A percentile compares a stretch with the other conserved stretches of the same genome.
These are phyloP conservation scores for Angomonas desouzai DNA, from an alignment of 208 protist species.

Conservation along the genomic window DNA sequence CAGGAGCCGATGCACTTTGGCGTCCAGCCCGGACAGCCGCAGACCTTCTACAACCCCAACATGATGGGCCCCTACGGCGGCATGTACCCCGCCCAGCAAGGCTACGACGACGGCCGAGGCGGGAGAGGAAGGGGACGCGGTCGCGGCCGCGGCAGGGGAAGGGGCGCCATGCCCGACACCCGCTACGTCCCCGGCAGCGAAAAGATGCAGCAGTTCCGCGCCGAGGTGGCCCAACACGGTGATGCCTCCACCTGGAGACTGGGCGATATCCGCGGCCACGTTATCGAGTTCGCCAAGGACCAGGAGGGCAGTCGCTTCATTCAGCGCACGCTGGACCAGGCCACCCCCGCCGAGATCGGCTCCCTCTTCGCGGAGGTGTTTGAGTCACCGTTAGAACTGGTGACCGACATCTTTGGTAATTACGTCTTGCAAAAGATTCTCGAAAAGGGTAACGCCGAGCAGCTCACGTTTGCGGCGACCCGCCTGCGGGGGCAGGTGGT, in stretches of 20 bases:
- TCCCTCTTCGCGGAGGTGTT: constrained; percentile 93
- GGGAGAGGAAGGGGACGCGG: constrained; percentile 15
- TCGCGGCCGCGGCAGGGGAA: constrained; percentile 21
- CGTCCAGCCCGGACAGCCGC: constrained; percentile 28
- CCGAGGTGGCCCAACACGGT: constrained; percentile 37
- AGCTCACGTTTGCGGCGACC: constrained; percentile 79
- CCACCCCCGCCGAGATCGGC: constrained; percentile 78
- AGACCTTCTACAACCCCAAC: constrained; percentile 17
- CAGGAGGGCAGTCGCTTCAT: constrained; percentile 98
- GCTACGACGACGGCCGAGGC: constrained; percentile 19
- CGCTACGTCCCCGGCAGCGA: constrained; percentile 50
- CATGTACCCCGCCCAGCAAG: constrained; percentile 19
- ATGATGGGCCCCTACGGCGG: background rate
- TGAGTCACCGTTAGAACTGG: constrained; percentile 82
- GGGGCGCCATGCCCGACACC: constrained; percentile 11
- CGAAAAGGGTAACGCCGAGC: constrained; percentile 89
- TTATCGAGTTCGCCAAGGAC: constrained; percentile 95
- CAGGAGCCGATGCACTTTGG: constrained; percentile 80
- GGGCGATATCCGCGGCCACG: constrained; percentile 84
- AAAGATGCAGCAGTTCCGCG: constrained; percentile 61
- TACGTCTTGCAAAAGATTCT: constrained; percentile 99
- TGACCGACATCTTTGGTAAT: constrained; percentile 98
- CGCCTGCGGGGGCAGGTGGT: constrained; percentile 91
- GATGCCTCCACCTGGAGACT: constrained; percentile 51
- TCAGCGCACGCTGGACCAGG: constrained; percentile 93